Conservation (phyloP, 169 alveolate species). For the Besnoitia besnoiti region DNA sequence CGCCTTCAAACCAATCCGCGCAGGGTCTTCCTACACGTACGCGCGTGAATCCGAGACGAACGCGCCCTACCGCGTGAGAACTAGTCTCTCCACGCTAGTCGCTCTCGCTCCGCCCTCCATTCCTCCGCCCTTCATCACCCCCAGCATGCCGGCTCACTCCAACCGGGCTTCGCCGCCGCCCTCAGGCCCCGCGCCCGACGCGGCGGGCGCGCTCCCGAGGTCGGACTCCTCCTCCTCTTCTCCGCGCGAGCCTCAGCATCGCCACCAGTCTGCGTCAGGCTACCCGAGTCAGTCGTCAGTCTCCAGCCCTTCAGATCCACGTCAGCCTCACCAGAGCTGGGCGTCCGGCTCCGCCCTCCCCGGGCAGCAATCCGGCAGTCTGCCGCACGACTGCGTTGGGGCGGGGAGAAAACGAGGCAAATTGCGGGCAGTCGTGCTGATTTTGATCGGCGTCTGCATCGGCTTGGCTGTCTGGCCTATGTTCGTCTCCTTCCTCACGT, state of each 20-base stretch:
- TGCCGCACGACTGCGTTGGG: neutral
- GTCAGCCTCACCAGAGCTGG: neutral
- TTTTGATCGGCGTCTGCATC: constrained; percentile 33
- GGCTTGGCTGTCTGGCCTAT: constrained; percentile 54
- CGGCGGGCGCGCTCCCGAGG: neutral
- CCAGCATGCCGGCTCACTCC: neutral
- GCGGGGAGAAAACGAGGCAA: neutral
- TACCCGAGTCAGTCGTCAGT: neutral
- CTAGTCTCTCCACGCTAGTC: neutral
- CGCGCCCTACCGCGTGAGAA: neutral
- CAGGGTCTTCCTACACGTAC: neutral
- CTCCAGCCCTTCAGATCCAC: neutral
- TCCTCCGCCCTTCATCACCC: constrained; percentile 31
- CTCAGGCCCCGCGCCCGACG: neutral
- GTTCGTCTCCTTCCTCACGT: constrained; percentile 44
- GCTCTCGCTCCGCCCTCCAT: constrained; percentile 35
- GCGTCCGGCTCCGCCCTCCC: neutral
- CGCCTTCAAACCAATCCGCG: neutral
- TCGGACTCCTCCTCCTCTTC: neutral
- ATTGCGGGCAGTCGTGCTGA: neutral
- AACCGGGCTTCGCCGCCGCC: neutral
- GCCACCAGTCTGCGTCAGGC: neutral
- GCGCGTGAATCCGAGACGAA: neutral
- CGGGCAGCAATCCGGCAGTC: neutral
- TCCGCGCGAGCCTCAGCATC: neutral